Conservation (phyloP, 139 green algal genomes). For the Volvox reticuliferus region DNA sequence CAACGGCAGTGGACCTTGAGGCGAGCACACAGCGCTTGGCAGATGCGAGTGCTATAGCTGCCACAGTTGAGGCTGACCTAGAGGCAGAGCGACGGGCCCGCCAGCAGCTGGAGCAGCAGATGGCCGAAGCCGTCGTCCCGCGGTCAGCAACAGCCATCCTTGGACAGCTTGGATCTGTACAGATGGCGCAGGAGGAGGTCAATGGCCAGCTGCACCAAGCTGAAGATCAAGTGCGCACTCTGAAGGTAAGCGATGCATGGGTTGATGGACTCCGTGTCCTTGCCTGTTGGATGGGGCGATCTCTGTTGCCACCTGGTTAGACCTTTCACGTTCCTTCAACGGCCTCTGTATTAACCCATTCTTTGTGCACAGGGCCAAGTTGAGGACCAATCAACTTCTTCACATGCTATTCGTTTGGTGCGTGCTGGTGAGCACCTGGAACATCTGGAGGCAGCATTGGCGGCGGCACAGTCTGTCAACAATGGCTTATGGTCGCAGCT, state of each 20-base stretch:
- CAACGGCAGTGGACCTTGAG: not conserved
- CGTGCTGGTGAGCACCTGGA: not conserved
- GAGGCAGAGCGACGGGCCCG: not conserved
- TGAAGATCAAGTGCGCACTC: not conserved
- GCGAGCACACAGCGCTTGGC: not conserved
- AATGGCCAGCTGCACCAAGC: not conserved
- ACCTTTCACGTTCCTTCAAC: not conserved
- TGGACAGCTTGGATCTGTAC: no score
- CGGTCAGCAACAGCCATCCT: no score
- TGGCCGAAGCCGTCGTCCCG: not conserved
- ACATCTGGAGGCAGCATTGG: not conserved
- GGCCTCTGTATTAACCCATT: not conserved
- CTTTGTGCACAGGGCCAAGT: not conserved
- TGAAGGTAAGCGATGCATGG: not conserved
- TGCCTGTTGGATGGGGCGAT: not conserved
- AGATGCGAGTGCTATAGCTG: not conserved
- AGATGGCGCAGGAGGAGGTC: not conserved
- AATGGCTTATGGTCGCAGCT: conserved; percentile 16
- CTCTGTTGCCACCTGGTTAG: not conserved
- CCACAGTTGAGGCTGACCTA: not conserved
- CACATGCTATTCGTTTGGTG: not conserved
- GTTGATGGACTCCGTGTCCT: not conserved
- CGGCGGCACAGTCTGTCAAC: not conserved
- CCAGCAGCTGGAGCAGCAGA: not conserved
- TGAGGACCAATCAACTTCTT: no score